These are phyloP conservation scores for Allium fistulosum DNA, from an alignment of 106 monocot species.

Conservation along the genomic window DNA sequence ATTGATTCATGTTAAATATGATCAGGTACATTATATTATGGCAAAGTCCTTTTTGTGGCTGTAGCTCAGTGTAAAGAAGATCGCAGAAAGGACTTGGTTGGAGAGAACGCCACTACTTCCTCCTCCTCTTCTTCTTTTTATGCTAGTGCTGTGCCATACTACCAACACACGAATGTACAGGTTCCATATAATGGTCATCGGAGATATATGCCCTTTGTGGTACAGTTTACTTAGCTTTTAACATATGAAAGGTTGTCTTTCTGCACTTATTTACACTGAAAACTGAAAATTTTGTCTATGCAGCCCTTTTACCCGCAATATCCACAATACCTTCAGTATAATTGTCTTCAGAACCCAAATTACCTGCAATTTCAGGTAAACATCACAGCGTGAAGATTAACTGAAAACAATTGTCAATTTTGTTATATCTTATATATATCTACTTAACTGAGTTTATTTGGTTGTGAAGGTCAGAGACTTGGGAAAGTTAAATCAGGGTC, in stretches of 20 bases:
- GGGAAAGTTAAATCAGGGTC: no score
- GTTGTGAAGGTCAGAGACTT: no score
- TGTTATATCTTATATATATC: no score
- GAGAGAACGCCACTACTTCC: not conserved
- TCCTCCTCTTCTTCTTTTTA: not conserved
- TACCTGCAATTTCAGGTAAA: no score
- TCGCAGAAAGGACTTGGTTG: not conserved
- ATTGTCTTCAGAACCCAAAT: no score
- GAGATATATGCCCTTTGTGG: not conserved
- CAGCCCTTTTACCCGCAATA: not conserved
- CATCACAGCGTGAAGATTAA: no score
- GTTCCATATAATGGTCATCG: not conserved
- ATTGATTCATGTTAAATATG: not conserved
- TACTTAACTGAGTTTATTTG: no score
- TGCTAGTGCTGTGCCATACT: not conserved
- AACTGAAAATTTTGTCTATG: not conserved
- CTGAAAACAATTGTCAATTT: no score
- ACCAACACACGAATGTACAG: not conserved
- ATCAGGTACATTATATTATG: conserved; percentile 15
- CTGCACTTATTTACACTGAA: not conserved
- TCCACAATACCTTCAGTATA: conserved; percentile 8
- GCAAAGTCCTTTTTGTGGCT: conserved; percentile 18
- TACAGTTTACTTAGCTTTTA: not conserved
- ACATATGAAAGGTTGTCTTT: not conserved
- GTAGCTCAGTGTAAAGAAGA: conserved; percentile 19